A percentile compares a stretch with the other conserved stretches of the same genome.
Evolutionary conservation across 2,329 filamentous ascomycete species (phyloP).

Genomic region (Trichothecium sympodiale): DNA sequence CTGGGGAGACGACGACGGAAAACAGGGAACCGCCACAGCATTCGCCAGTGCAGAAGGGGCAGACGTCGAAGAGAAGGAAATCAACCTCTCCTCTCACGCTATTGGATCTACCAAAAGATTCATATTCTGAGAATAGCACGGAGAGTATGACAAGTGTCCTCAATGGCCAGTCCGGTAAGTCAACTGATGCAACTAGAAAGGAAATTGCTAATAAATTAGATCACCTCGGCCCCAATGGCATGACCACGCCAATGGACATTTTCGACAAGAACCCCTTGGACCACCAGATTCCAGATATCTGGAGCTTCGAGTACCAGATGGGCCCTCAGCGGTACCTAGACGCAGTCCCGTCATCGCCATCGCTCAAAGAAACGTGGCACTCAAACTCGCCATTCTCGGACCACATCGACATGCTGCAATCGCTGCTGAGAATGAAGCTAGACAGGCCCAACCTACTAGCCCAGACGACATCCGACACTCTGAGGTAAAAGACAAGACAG

Average conservation of each 20-base stretch:
- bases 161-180: no score
- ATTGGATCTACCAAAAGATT: no score
- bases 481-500: background rate
- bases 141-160: no score
- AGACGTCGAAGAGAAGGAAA: no score
- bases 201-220: background rate
- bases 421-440: constrained; percentile 13
- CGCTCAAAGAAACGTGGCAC: constrained; percentile 4
- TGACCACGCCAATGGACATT: no score
- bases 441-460: constrained; percentile 6
- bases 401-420: constrained; percentile 16
- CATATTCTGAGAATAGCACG: no score
- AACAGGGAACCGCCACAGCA: no score
- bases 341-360: constrained; percentile 7
- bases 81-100: no score
- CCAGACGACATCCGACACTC: background rate
- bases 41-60: no score
- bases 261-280: constrained; percentile 7
- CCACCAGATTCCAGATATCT: constrained; percentile 17
- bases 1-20: no score
- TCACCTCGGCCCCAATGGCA: no score
- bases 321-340: constrained; percentile 14
- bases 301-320: constrained; percentile 19
- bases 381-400: constrained; percentile 20
- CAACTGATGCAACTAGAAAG: no score